These are phyloP conservation scores for Leccinum longicurvipes DNA, from an alignment of 768 basidiomycete genomes.

Conservation along the genomic window DNA sequence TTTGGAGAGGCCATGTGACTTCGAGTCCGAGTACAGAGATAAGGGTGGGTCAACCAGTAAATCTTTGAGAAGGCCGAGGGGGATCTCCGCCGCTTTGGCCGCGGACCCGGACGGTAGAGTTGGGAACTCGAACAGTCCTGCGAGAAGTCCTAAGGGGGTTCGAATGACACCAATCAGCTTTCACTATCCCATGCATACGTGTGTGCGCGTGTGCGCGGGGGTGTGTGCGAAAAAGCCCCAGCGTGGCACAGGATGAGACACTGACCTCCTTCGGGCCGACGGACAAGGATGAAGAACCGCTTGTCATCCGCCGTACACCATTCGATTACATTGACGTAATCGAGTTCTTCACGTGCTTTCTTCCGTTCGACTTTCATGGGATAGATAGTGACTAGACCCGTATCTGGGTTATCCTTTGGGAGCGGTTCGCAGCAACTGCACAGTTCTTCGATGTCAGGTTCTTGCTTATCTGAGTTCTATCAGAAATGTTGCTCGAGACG, in stretches of 20 bases:
- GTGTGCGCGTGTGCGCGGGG: neutral
- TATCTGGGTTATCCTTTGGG: constrained; percentile 21
- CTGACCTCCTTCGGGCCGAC: constrained; percentile 80
- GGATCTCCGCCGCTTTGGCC: constrained; percentile 31
- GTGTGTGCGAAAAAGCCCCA: neutral
- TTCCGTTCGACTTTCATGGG: constrained; percentile 86
- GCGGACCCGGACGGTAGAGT: constrained; percentile 45
- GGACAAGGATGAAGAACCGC: constrained; percentile 71
- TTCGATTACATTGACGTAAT: constrained; percentile 83
- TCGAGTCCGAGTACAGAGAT: constrained; percentile 2
- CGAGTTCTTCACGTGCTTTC: constrained; percentile 79
- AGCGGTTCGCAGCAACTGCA: constrained; percentile 69
- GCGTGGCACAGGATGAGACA: neutral
- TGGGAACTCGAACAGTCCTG: constrained; percentile 88
- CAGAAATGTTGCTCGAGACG: neutral
- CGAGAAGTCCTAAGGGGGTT: constrained; percentile 67
- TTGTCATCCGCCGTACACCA: constrained; percentile 49
- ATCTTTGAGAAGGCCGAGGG: constrained; percentile 37
- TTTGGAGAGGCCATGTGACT: neutral
- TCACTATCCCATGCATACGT: neutral
- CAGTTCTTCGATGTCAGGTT: constrained; percentile 71
- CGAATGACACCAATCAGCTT: constrained; percentile 5
- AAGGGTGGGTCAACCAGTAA: constrained; percentile 36
- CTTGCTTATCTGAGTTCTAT: constrained; percentile 10
- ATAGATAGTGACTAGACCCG: constrained; percentile 59